These are phyloP conservation scores for Leptosphaerulina australis DNA, from an alignment of 2,329 filamentous ascomycete species.

Conservation along the genomic window DNA sequence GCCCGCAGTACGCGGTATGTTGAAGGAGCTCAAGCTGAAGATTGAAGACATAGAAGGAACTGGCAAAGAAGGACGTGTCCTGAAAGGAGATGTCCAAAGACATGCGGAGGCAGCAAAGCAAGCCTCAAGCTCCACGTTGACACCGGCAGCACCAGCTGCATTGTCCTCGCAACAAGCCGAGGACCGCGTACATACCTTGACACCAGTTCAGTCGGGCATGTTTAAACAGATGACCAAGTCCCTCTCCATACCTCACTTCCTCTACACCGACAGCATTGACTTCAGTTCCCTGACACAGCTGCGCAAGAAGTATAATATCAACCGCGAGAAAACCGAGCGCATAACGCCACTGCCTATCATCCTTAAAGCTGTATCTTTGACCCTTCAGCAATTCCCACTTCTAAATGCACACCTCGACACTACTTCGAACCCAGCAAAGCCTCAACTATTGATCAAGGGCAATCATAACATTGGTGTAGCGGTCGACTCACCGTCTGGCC, in stretches of 20 bases:
- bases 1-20: slow-evolving; percentile 86
- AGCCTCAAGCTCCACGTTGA: slow-evolving; percentile 31
- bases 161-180: slow-evolving; percentile 42
- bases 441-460: slow-evolving; percentile 75
- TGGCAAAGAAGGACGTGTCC: slow-evolving; percentile 85
- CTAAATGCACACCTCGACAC: slow-evolving; percentile 86
- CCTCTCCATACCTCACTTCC: slow-evolving; percentile 88
- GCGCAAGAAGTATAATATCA: slow-evolving; percentile 72
- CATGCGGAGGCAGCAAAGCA: slow-evolving; percentile 31
- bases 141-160: slow-evolving; percentile 38
- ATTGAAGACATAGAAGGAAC: slow-evolving; percentile 82
- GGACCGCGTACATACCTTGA: slow-evolving; percentile 73
- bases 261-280: slow-evolving; percentile 90
- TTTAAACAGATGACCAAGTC: slow-evolving; percentile 97
- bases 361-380: slow-evolving; percentile 90
- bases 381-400: slow-evolving; percentile 79
- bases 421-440: slow-evolving; percentile 64
- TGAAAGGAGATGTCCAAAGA: slow-evolving; percentile 84
- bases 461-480: slow-evolving; percentile 96
- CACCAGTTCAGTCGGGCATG: slow-evolving; percentile 86
- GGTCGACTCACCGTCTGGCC: slow-evolving; percentile 87
- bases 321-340: slow-evolving; percentile 53
- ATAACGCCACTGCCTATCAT: slow-evolving; percentile 93
- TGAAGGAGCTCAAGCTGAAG: slow-evolving; percentile 77
- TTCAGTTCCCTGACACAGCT: slow-evolving; percentile 75